A percentile compares a stretch with the other conserved stretches of the same genome.
Evolutionary conservation across 2,329 filamentous ascomycete genomes (phyloP).

Genomic region (Calycina herbarum): DNA sequence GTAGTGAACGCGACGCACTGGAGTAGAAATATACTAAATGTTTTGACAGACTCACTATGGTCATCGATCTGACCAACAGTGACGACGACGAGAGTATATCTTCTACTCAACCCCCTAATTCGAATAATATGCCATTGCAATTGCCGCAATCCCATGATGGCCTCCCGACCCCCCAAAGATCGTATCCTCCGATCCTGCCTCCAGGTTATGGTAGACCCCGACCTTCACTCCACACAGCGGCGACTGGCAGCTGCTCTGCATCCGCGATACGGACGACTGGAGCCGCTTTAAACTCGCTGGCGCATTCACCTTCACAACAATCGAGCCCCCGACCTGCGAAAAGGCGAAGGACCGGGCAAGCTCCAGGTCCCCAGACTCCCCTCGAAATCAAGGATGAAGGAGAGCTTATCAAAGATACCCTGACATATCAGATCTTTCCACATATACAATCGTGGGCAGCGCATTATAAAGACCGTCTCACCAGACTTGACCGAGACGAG

Average conservation of each 20-base stretch:
- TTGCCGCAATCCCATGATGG: neutral
- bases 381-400: neutral
- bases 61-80: constrained; percentile 9
- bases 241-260: neutral
- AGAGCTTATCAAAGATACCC: constrained; percentile 4
- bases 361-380: neutral
- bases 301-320: neutral
- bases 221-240: neutral
- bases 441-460: constrained; percentile 16
- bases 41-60: constrained; percentile 1
- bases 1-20: neutral
- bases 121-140: neutral
- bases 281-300: neutral
- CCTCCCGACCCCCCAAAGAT: neutral
- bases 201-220: neutral
- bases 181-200: neutral
- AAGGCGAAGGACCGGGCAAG: neutral
- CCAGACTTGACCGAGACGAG: constrained; percentile 12
- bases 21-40: neutral
- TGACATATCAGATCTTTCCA: constrained; percentile 19
- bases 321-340: neutral
- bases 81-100: neutral
- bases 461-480: constrained; percentile 3
- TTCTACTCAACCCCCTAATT: neutral
- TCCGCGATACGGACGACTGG: neutral